Evolutionary conservation across 495 filamentous ascomycete genomes (phyloP), one percentile per base, ranked within the genome.

Genomic region (Xylaria bambusicola): DNA sequence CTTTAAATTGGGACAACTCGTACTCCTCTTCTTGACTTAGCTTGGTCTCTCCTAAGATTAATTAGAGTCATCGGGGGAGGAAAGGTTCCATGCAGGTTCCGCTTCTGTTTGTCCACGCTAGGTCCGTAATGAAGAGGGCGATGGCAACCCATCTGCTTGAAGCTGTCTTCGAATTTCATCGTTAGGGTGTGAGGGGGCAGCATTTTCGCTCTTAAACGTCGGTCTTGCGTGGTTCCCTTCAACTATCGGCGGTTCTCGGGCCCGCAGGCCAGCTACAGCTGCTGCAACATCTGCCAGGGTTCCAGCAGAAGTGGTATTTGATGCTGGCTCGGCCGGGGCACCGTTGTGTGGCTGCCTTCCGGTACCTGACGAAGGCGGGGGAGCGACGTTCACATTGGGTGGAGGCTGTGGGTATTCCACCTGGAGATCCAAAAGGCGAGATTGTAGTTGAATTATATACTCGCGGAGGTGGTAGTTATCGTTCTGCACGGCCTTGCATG

Each of bases 381-480:
- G 70, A 6, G 66, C 53, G 9, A 80, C 68, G 56, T 70, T 75
- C 24, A 80, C 54, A 49, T 75, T 80, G 1, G 78, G 71, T 0
- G 94, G 94, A 8, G 93, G 86, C 44, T 88, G 90, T 0, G 94
- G 95, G 49, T 88, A 86, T 64, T 95, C 91, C 61, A 88, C 88
- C 62, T 91, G 85, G 10, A 84, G 78, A 58, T 97, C 93, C 48
- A 97, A 81, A 12, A 98, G 84, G n/a, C 90, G 86, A 7, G 86
- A 88, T 69, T 98, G 95, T 23, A 98, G 78, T 63, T 85, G 87
- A 68, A 97, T 89, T 62, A 96, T 86, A 74, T 98, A 97, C 66
- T 97, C 91, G 36, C 92, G 86, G 1, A 98, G 80, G 58, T 87
- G 83, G 75, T 93, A 94, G 73, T 97, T 96, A 69, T 98, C 95